Evolutionary conservation across 1,139 yeast species (phyloP), one percentile per base, ranked within the genome.

Genomic region (Hyphopichia pseudoburtonii): DNA sequence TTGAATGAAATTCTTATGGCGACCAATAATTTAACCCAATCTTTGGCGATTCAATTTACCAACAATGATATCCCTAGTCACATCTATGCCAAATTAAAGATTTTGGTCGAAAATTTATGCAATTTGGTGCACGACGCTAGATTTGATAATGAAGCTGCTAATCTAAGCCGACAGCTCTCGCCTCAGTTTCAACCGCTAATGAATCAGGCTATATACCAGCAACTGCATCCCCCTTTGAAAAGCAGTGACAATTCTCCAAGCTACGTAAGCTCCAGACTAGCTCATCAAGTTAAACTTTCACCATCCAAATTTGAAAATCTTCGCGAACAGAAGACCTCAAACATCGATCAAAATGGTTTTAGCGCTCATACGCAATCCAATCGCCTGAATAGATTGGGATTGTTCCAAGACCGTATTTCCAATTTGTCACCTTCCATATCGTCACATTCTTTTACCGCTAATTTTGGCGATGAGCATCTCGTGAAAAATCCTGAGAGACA

Each of bases 341-440:
- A 21, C 9, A 21, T 21, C 23, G 10, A 21, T 21, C 23, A 21
- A 21, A 21, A 21, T 10, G 10, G 23, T n/a, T n/a, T n/a, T n/a
- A n/a, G n/a, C n/a, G n/a, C n/a, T n/a, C n/a, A n/a, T n/a, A n/a
- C n/a, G n/a, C 23, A 21, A 21, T 7, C 7, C 23, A 7, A 21
- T 21, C 23, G 7, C 10, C 27, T 9, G 5, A 22, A 23, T 23
- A 32, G 38, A 24, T 38, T 40, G 17, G 52, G 52, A 1, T 42
- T 48, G 21, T 48, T 50, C 30, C 51, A 48, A 21, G 51, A 48
- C 26, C 29, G 45, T n/a, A 27, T 44, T 15, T 30, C 48, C 21
- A 48, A 44, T 27, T 30, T 46, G 18, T 48, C 52, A 10, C 51
- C 52, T 2, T 42, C 54, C 4, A 35, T 46, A 3, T 47, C 52